Evolutionary conservation across 1,284 basidiomycete genomes (phyloP).

Genomic region (Omphalotus olearius): DNA sequence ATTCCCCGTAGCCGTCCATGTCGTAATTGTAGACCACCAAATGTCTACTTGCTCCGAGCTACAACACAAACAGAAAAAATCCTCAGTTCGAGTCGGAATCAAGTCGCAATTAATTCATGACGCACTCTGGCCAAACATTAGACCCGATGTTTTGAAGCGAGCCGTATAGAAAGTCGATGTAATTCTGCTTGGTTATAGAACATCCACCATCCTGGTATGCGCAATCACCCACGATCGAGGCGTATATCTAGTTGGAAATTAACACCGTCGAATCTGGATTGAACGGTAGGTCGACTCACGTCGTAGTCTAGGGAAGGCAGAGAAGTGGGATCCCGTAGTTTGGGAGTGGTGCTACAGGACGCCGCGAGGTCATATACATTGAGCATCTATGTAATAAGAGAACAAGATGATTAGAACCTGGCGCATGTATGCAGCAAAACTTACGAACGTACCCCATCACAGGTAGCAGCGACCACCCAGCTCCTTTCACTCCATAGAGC

Average conservation of each 20-base stretch:
- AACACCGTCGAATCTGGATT: no score
- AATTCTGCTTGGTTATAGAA: constrained; percentile 13
- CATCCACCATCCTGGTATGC: neutral
- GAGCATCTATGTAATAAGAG: neutral
- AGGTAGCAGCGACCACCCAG: neutral
- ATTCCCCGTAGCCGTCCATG: neutral
- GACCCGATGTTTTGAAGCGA: constrained; percentile 10
- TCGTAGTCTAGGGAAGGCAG: neutral
- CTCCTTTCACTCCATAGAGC: neutral
- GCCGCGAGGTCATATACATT: neutral
- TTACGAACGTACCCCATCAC: neutral
- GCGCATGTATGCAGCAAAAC: neutral
- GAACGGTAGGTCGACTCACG: neutral
- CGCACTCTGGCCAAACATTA: neutral
- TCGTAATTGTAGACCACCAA: neutral
- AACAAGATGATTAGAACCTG: neutral
- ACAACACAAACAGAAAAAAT: neutral
- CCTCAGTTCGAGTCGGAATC: neutral
- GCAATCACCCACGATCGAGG: neutral
- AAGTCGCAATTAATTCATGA: neutral
- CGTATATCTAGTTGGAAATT: neutral
- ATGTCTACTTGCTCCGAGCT: neutral
- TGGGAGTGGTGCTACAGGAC: neutral
- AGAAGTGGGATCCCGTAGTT: neutral
- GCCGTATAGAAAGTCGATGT: constrained; percentile 20